Evolutionary conservation across 2,329 filamentous ascomycete species (phyloP).

Genomic region (Aurifilum marmelostoma): DNA sequence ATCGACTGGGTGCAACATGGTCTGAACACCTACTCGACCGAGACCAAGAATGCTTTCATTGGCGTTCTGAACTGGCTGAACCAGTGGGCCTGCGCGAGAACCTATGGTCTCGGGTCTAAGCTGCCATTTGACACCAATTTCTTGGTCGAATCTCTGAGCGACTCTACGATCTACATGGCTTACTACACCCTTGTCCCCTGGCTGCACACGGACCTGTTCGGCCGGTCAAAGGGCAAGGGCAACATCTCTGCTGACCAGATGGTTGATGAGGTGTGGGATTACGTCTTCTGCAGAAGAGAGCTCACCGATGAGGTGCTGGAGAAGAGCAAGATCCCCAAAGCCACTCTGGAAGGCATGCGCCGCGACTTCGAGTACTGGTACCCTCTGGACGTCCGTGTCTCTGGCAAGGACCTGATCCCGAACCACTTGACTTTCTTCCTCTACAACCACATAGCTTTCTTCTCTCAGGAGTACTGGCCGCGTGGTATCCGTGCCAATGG

Average conservation of each 20-base stretch:
- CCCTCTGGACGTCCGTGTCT: constrained; percentile 84
- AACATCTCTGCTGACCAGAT: constrained; percentile 82
- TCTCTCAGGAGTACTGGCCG: constrained; percentile 88
- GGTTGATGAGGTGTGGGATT: constrained; percentile 96
- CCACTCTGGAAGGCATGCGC: constrained; percentile 77
- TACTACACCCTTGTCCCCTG: constrained; percentile 70
- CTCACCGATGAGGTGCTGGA: constrained; percentile 65
- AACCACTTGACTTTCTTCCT: constrained; percentile 96
- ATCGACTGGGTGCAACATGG: constrained; percentile 72
- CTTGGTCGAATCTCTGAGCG: constrained; percentile 88
- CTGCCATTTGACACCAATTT: constrained; percentile 92
- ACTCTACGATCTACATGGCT: constrained; percentile 91
- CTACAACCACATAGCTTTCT: constrained; percentile 90
- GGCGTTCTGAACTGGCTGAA: constrained; percentile 89
- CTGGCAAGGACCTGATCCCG: constrained; percentile 89
- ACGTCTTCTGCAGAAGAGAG: constrained; percentile 81
- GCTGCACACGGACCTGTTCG: constrained; percentile 86
- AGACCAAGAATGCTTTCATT: constrained; percentile 80
- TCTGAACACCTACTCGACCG: constrained; percentile 78
- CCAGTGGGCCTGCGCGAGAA: constrained; percentile 92
- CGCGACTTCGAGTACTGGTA: constrained; percentile 98
- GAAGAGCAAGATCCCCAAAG: constrained; percentile 72
- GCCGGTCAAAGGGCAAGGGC: constrained; percentile 68
- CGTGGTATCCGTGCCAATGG: constrained; percentile 85
- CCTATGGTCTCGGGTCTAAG: constrained; percentile 90